Evolutionary conservation across 2,329 filamentous ascomycete species (phyloP).

Genomic region (Cordyceps militaris): DNA sequence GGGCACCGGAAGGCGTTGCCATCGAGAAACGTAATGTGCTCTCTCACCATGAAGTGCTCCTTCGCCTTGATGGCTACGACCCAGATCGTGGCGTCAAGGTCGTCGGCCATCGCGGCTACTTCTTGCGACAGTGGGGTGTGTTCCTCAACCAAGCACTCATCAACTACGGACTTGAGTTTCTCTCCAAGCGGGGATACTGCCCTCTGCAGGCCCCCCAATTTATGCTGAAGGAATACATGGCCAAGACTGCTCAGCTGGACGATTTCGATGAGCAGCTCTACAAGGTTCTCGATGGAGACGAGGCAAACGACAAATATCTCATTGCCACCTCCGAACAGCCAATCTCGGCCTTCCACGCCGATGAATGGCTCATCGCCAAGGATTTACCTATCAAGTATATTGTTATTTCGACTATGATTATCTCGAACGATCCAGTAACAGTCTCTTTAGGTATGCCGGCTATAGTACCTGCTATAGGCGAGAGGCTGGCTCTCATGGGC

Average conservation of each 20-base stretch:
- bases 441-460: slow-evolving; percentile 67
- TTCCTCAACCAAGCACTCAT: slow-evolving; percentile 89
- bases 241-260: slow-evolving; percentile 93
- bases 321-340: slow-evolving; percentile 88
- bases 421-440: neutral
- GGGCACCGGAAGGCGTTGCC: slow-evolving; percentile 68
- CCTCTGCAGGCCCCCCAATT: slow-evolving; percentile 85
- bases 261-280: slow-evolving; percentile 98
- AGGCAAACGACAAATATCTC: slow-evolving; percentile 76
- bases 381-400: slow-evolving; percentile 78
- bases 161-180: slow-evolving; percentile 90
- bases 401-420: neutral
- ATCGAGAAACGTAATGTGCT: slow-evolving; percentile 71
- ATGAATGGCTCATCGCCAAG: slow-evolving; percentile 82
- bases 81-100: slow-evolving; percentile 89
- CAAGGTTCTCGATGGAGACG: slow-evolving; percentile 85
- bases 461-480: slow-evolving; percentile 95
- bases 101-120: slow-evolving; percentile 91
- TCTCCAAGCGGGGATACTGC: slow-evolving; percentile 72
- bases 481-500: slow-evolving; percentile 78
- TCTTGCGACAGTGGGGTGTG: slow-evolving; percentile 80
- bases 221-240: slow-evolving; percentile 94
- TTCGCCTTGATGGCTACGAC: slow-evolving; percentile 83
- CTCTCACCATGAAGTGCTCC: slow-evolving; percentile 91
- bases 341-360: slow-evolving; percentile 83